A percentile compares a stretch with the other conserved stretches of the same genome.
phyloP scores from a whole-genome alignment of 2,329 filamentous ascomycete genomes.

The Venturia asperata region DNA sequence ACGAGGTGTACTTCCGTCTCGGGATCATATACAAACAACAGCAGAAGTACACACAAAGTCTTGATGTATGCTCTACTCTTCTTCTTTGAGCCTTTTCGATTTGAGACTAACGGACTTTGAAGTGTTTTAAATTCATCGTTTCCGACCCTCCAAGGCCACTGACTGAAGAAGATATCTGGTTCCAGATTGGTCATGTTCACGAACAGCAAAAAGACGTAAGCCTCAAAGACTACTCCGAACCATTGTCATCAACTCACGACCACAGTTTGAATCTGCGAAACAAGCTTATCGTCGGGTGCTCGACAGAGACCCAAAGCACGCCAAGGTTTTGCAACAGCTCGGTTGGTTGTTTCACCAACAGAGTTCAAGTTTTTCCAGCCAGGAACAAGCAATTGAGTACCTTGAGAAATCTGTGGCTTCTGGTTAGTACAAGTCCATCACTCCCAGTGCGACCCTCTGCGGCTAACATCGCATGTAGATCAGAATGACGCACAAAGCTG shows the following conservation, averaged over 20 bases:
- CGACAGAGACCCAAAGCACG: slow-evolving; percentile 89
- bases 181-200: slow-evolving; percentile 97
- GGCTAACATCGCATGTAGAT: slow-evolving; percentile 48
- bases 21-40: slow-evolving; percentile 99
- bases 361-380: slow-evolving; percentile 81
- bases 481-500: slow-evolving; percentile 95
- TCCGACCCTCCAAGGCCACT: slow-evolving; percentile 83
- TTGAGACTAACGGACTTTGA: slow-evolving; percentile 12
- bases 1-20: slow-evolving; percentile 96
- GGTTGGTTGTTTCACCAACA: slow-evolving; percentile 98
- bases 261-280: slow-evolving; percentile 83
- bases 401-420: slow-evolving; percentile 92
- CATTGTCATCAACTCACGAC: slow-evolving; percentile 25
- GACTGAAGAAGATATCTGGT: slow-evolving; percentile 98
- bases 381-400: slow-evolving; percentile 95
- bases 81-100: background rate
- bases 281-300: slow-evolving; percentile 86
- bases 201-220: slow-evolving; percentile 97
- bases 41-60: slow-evolving; percentile 82
- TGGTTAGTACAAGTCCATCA: slow-evolving; percentile 47
- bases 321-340: slow-evolving; percentile 95
- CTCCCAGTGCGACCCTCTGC: background rate
- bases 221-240: slow-evolving; percentile 23
- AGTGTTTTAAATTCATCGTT: slow-evolving; percentile 99
- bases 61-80: slow-evolving; percentile 59